Evolutionary conservation across 371 early-diverging fungal species (phyloP).

Genomic region (Dipsacomyces acuminosporus): DNA sequence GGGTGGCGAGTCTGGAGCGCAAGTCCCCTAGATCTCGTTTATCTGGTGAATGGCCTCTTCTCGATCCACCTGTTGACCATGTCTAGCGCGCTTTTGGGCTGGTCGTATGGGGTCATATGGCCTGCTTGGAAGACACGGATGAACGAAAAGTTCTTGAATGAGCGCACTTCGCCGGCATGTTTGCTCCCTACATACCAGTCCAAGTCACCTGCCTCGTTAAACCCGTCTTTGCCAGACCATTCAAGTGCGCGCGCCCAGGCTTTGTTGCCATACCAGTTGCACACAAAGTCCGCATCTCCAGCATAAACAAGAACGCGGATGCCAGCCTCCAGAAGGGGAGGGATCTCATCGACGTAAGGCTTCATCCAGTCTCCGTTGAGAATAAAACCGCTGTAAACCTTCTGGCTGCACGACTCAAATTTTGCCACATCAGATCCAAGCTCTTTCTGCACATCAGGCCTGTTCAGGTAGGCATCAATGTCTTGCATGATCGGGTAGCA

Average conservation of each 20-base stretch:
- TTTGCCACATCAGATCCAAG: constrained; percentile 61
- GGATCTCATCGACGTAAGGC: constrained; percentile 71
- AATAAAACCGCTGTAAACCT: constrained; percentile 75
- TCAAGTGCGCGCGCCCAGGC: constrained; percentile 78
- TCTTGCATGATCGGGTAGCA: constrained; percentile 80
- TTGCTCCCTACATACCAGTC: constrained; percentile 30
- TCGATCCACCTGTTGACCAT: constrained; percentile 57
- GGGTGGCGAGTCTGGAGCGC: no score
- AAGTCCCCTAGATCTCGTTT: no score
- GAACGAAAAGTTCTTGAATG: constrained; percentile 72
- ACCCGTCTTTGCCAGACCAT: constrained; percentile 74
- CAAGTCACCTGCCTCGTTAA: constrained; percentile 42
- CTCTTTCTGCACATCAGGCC: constrained; percentile 67
- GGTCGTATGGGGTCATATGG: constrained; percentile 78
- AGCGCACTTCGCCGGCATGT: constrained; percentile 69
- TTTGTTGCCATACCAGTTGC: constrained; percentile 94
- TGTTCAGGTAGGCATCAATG: constrained; percentile 75
- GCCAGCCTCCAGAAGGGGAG: constrained; percentile 71
- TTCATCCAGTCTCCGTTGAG: constrained; percentile 87
- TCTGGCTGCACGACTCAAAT: constrained; percentile 77
- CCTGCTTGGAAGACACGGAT: constrained; percentile 81
- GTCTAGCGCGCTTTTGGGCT: constrained; percentile 55
- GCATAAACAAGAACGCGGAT: constrained; percentile 83
- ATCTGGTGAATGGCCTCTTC: constrained; percentile 37
- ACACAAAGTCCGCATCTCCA: constrained; percentile 81